phyloP scores from a whole-genome alignment of 208 protist species.

The Trypanosoma melophagium region DNA sequence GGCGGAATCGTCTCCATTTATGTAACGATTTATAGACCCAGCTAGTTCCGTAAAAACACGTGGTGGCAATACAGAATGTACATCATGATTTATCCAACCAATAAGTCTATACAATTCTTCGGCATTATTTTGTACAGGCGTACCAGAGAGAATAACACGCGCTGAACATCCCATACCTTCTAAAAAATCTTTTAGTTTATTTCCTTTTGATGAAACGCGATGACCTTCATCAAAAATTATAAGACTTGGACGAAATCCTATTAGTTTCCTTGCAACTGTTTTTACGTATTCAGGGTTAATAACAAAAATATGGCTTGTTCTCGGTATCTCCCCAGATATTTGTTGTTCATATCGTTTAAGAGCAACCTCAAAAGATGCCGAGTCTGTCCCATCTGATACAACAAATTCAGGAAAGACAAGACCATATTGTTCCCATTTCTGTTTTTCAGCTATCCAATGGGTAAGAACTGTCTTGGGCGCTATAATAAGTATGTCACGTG shows the following conservation, averaged over 20 bases:
- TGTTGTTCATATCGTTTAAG: slow-evolving; percentile 62
- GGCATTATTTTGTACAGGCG: slow-evolving; percentile 87
- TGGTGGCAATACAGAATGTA: slow-evolving; percentile 49
- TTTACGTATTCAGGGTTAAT: slow-evolving; percentile 74
- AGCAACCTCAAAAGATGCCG: slow-evolving; percentile 41
- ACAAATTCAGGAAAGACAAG: slow-evolving; percentile 67
- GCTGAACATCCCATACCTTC: slow-evolving; percentile 44
- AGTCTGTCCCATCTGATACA: slow-evolving; percentile 46
- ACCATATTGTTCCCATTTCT: slow-evolving; percentile 74
- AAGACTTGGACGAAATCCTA: slow-evolving; percentile 58
- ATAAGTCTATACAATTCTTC: slow-evolving; percentile 85
- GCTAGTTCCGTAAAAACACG: slow-evolving; percentile 57
- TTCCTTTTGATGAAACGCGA: slow-evolving; percentile 63
- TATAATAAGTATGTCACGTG: slow-evolving; percentile 75
- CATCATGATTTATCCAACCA: slow-evolving; percentile 65
- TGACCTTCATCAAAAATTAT: slow-evolving; percentile 89
- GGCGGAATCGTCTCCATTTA: slow-evolving; percentile 63
- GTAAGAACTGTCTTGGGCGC: slow-evolving; percentile 77
- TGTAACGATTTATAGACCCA: slow-evolving; percentile 63
- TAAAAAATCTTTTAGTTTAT: slow-evolving; percentile 59
- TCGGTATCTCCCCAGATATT: slow-evolving; percentile 26
- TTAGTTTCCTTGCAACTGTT: slow-evolving; percentile 52
- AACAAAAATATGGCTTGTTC: slow-evolving; percentile 63
- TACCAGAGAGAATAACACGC: slow-evolving; percentile 85
- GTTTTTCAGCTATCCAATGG: slow-evolving; percentile 70